Conservation (phyloP, 108 stramenopile genomes). For the Cyclotella atomus region DNA sequence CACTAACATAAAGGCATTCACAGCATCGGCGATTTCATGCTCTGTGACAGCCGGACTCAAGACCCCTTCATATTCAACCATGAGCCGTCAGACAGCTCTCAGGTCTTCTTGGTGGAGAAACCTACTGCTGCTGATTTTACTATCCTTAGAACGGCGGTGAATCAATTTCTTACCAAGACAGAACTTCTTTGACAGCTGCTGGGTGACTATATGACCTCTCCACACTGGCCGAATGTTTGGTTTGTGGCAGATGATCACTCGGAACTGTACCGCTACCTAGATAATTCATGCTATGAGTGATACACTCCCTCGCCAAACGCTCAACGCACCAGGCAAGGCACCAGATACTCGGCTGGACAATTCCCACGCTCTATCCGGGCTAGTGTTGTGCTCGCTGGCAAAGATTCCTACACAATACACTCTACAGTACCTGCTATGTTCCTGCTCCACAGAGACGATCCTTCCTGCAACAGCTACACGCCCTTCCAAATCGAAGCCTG, state of each 20-base stretch:
- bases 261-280: not conserved
- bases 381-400: not conserved
- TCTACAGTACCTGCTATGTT: not conserved
- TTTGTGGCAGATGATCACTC: not conserved
- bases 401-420: not conserved
- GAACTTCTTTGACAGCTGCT: not conserved
- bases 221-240: not conserved
- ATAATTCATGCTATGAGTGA: not conserved
- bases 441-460: not conserved
- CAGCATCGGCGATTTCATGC: not conserved
- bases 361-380: not conserved
- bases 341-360: not conserved
- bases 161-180: not conserved
- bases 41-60: not conserved
- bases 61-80: not conserved
- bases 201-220: not conserved
- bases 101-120: constrained; percentile 1
- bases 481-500: not conserved
- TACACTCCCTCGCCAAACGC: not conserved
- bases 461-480: not conserved
- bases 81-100: not conserved
- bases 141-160: not conserved
- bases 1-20: not conserved
- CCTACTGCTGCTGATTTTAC: not conserved
- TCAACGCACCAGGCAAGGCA: not conserved